A percentile compares a stretch with the other conserved stretches of the same genome.
Evolutionary conservation across 352 stramenopile genomes (phyloP).

Genomic region (Stramenopiles sp.): DNA sequence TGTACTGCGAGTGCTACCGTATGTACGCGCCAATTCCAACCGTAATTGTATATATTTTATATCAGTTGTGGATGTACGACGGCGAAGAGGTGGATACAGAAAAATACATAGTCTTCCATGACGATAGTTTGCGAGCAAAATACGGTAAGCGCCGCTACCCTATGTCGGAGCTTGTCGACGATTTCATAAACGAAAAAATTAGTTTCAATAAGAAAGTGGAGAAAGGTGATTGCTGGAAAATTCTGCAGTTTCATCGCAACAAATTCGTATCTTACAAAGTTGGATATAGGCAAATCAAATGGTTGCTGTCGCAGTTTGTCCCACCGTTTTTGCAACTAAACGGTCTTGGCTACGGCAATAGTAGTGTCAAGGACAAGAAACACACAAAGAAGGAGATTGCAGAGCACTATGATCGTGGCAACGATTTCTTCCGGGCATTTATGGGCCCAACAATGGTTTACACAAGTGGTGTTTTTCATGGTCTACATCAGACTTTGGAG

Average conservation of each 20-base stretch:
- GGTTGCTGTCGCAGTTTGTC: conserved; percentile 22
- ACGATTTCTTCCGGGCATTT: conserved; percentile 28
- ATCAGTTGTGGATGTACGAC: neutral
- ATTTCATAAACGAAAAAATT: conserved; percentile 17
- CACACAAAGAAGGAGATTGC: conserved; percentile 22
- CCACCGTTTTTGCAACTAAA: neutral
- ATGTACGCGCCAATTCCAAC: neutral
- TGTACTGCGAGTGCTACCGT: neutral
- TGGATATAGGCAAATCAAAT: conserved; percentile 18
- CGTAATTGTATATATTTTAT: conserved; percentile 1
- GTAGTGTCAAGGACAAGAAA: conserved; percentile 17
- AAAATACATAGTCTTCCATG: conserved; percentile 22
- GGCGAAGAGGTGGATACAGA: neutral
- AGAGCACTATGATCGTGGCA: conserved; percentile 27
- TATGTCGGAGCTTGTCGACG: conserved; percentile 16
- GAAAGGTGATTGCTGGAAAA: conserved; percentile 8
- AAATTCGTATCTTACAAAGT: conserved; percentile 21
- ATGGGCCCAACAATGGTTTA: conserved; percentile 27
- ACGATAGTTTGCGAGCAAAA: conserved; percentile 16
- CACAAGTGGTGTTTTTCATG: conserved; percentile 26
- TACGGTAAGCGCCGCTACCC: conserved; percentile 19
- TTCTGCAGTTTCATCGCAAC: conserved; percentile 17
- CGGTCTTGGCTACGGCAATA: conserved; percentile 16
- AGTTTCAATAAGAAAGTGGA: conserved; percentile 18
- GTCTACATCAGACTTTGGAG: neutral